Percentiles rank a stretch among this genome's conserved stretches.
These are phyloP conservation scores for Gaeumannomyces sp. DNA, from an alignment of 2,329 filamentous ascomycete species.

Conservation along the genomic window DNA sequence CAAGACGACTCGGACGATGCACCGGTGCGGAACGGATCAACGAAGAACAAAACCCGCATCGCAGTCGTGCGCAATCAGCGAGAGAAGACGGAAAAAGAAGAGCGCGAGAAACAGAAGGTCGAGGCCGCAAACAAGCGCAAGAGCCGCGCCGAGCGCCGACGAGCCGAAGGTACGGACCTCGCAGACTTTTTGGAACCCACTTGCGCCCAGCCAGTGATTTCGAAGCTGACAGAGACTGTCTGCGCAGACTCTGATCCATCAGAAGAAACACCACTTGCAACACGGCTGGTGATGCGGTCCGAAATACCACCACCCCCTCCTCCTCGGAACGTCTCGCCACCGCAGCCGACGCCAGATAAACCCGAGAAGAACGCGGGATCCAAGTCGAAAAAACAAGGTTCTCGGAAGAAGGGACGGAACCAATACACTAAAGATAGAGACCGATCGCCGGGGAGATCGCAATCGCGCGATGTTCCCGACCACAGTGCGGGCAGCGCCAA, in stretches of 20 bases:
- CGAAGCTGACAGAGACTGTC: not conserved
- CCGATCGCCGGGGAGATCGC: conserved; percentile 47
- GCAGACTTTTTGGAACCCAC: not conserved
- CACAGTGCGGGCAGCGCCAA: conserved; percentile 35
- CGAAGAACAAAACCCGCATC: conserved; percentile 53
- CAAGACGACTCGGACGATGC: conserved; percentile 66
- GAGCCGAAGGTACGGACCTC: conserved; percentile 63
- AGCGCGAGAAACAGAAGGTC: conserved; percentile 65
- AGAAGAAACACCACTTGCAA: conserved; percentile 56
- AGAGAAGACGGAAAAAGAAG: conserved; percentile 62
- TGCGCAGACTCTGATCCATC: conserved; percentile 64
- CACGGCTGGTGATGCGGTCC: conserved; percentile 27
- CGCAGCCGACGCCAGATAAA: conserved; percentile 39
- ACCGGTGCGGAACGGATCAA: conserved; percentile 39
- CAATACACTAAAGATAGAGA: conserved; percentile 78
- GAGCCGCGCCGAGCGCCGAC: conserved; percentile 71
- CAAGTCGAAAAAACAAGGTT: conserved; percentile 53
- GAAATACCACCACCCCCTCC: conserved; percentile 10
- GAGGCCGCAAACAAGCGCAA: conserved; percentile 77
- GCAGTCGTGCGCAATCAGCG: conserved; percentile 48
- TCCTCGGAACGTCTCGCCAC: conserved; percentile 16
- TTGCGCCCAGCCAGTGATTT: not conserved
- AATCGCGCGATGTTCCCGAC: conserved; percentile 45
- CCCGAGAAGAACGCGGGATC: conserved; percentile 37
- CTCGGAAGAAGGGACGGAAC: conserved; percentile 67